Base-by-base conservation (phyloP, 331 rosid genomes). In the Malus hybrid region DNA sequence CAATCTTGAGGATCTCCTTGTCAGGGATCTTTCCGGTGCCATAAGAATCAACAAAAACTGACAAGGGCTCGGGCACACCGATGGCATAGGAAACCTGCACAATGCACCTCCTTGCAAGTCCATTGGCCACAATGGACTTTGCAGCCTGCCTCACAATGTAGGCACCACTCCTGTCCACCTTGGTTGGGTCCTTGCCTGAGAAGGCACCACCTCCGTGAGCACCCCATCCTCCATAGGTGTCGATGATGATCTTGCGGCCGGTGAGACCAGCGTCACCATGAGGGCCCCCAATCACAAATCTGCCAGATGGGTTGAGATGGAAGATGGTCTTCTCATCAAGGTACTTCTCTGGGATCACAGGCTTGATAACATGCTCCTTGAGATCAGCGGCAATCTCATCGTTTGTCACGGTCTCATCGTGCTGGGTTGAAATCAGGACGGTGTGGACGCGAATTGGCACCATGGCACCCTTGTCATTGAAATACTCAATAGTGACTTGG, bases 201-300 rank as follows among this genome's bases (percentile, higher is more conserved):
- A 91, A 91, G 64, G 97, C 97, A 82, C 97, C 97, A 16, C 97
- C 97, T 65, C 97, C 97, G 14, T 91, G 97, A 14, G 97, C 97
- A 34, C 97, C 97, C 96, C 97, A 91, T 14, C 97, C 97, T 36
- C 97, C 97, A 10, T 91, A 91, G 32, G 97, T 91, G 63, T 92
- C 97, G 1, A 92, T 90, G 76, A 92, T 92, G 85, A 92, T 92
- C 88, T 92, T 92, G 2, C 97, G 52, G 24, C 97, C 97, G 0
- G 97, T 92, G 55, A 92, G 89, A 65, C 97, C 97, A 1, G 97
- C 97, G 75, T 92, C 97, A 1, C 97, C 97, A 9, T 92, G 97
- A 44, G 97, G 97, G 3, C 97, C 97, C 0, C 97, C 97, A 6
- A 92, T 92, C 67, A 92, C 97, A 3, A 92, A 92, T 55, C 97